These are phyloP conservation scores for Chlorella sp. DNA, from an alignment of 139 green algal genomes.

Conservation along the genomic window DNA sequence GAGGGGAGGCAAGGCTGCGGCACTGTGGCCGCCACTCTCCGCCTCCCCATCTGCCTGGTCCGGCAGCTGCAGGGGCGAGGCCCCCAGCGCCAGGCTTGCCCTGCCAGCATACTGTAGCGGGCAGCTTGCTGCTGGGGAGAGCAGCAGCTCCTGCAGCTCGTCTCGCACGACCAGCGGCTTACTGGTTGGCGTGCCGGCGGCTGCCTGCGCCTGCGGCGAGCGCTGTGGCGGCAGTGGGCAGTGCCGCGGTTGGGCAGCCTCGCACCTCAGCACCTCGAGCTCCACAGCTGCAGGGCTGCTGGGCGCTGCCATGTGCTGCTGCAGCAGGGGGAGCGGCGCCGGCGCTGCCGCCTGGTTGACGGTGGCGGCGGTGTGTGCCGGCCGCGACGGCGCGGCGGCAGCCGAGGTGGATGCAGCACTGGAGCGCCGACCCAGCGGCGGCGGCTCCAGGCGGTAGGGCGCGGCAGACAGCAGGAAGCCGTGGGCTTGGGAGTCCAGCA, in stretches of 20 bases:
- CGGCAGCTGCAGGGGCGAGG: background rate
- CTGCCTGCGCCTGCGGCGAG: background rate
- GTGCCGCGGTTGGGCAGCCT: background rate
- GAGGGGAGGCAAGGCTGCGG: too few species aligned
- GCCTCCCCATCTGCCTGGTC: background rate
- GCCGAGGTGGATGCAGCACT: background rate
- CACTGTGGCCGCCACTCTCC: background rate
- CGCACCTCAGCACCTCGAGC: background rate
- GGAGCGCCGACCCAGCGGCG: background rate
- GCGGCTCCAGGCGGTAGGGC: background rate
- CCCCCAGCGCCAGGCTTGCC: background rate
- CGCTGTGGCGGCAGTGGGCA: background rate
- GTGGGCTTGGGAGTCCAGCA: background rate
- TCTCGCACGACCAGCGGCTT: background rate
- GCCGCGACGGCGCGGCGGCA: background rate
- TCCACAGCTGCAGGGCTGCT: background rate
- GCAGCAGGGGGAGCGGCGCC: background rate
- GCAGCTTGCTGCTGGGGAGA: background rate
- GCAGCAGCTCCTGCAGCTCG: background rate
- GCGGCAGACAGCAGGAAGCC: conserved; percentile 9
- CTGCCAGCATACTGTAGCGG: background rate
- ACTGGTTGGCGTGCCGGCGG: background rate
- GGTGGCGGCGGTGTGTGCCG: background rate
- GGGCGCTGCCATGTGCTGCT: background rate
- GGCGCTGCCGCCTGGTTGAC: background rate